Evolutionary conservation across 2,329 filamentous ascomycete genomes (phyloP).

Genomic region (Penicillium italicum): DNA sequence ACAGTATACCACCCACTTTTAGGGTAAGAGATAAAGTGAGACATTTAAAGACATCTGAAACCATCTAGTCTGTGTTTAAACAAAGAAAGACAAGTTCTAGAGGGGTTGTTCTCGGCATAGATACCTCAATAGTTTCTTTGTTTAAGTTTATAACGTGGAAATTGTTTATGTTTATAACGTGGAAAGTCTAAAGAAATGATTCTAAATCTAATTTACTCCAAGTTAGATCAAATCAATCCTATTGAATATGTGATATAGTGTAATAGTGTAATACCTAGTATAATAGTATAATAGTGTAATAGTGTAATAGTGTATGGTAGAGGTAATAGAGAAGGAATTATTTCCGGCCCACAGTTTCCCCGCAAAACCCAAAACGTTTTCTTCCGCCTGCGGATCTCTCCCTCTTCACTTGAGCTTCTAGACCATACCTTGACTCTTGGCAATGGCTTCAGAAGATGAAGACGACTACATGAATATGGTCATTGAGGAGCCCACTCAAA

Average conservation of each 20-base stretch:
- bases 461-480: conserved; percentile 98
- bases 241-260: no score
- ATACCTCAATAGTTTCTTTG: not conserved
- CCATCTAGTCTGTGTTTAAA: not conserved
- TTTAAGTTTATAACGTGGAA: no score
- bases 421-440: not conserved
- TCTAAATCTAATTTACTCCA: no score
- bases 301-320: not conserved
- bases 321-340: not conserved
- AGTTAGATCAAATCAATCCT: no score
- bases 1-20: not conserved
- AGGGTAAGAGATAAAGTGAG: not conserved
- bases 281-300: not conserved
- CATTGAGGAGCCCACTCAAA: conserved; percentile 64
- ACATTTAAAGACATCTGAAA: not conserved
- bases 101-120: not conserved
- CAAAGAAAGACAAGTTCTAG: not conserved
- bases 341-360: conserved; percentile 4
- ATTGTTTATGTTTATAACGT: no score
- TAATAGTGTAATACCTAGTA: no score
- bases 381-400: not conserved
- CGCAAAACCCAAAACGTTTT: conserved; percentile 11
- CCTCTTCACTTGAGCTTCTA: not conserved
- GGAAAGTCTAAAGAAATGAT: not conserved
- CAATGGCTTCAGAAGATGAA: conserved; percentile 51